phyloP scores from a whole-genome alignment of 768 basidiomycete species.

The Agrocybe chaxingu region DNA sequence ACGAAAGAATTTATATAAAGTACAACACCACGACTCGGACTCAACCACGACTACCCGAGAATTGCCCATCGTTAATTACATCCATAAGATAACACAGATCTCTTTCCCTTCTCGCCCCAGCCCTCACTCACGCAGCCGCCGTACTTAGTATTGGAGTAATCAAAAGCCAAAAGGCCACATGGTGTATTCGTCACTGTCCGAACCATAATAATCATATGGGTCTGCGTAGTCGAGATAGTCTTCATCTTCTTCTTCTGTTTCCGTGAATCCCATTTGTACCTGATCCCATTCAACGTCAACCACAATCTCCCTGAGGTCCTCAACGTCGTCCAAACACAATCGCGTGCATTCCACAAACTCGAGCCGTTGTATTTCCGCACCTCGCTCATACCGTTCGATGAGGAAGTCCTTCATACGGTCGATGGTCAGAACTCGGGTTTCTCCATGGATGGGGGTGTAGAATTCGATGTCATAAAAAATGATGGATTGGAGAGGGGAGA shows the following conservation, averaged over 20 bases:
- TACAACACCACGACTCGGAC: too few species aligned
- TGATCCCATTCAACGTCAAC: constrained; percentile 33
- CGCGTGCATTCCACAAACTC: constrained; percentile 23
- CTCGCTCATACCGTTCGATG: constrained; percentile 28
- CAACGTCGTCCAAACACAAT: constrained; percentile 19
- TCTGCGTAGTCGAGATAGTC: constrained; percentile 1
- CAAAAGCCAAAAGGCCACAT: too few species aligned
- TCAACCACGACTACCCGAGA: too few species aligned
- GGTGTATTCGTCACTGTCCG: constrained; percentile 4
- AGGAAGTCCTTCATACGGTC: constrained; percentile 19
- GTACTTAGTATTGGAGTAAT: too few species aligned
- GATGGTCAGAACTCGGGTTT: neutral
- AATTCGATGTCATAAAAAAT: neutral
- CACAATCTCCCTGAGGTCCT: constrained; percentile 24
- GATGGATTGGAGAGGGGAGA: neutral
- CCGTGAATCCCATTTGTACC: constrained; percentile 18
- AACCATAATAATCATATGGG: constrained; percentile 1
- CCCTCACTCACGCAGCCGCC: too few species aligned
- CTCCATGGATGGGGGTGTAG: neutral
- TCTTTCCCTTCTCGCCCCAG: too few species aligned
- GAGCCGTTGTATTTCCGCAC: constrained; percentile 25
- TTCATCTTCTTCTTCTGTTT: constrained; percentile 14
- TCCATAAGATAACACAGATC: too few species aligned
- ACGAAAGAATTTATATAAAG: too few species aligned
- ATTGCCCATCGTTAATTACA: too few species aligned